Conservation (phyloP, 345 rosid genomes). For the Orychophragmus violaceus region DNA sequence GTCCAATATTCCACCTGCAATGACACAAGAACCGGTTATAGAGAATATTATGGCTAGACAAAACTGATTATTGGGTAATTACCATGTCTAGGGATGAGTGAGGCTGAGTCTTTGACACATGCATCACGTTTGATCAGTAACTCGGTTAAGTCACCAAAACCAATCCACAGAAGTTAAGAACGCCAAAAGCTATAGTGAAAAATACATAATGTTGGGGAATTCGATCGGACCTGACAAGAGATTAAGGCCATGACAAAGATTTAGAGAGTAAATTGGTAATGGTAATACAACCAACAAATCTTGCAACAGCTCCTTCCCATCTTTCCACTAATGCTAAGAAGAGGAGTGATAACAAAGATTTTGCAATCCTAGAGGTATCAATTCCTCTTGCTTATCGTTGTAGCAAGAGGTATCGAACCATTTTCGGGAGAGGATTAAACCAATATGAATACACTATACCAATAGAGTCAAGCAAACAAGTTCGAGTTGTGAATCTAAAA, state of each 20-base stretch:
- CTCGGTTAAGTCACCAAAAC: conserved; percentile 84
- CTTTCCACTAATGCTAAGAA: no score
- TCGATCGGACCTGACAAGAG: conserved; percentile 46
- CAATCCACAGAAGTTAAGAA: conserved; percentile 80
- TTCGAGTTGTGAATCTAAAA: no score
- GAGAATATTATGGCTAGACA: neutral
- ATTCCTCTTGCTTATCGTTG: no score
- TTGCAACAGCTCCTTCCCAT: no score
- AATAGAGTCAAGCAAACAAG: no score
- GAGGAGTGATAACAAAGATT: no score
- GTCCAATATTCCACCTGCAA: conserved; percentile 82
- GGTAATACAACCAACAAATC: conserved; percentile 74
- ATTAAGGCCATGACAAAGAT: conserved; percentile 73
- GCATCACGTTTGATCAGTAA: conserved; percentile 98
- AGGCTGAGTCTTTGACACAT: conserved; percentile 92
- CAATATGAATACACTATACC: no score
- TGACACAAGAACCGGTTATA: neutral
- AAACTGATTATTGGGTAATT: neutral
- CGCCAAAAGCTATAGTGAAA: conserved; percentile 56
- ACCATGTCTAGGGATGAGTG: conserved; percentile 96
- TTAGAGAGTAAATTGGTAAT: conserved; percentile 53
- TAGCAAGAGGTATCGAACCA: no score
- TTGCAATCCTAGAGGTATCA: no score
- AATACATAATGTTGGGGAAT: no score
- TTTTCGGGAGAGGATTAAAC: no score